Base-by-base conservation (phyloP, 495 filamentous ascomycete genomes). In the Penicillium cataractarum region DNA sequence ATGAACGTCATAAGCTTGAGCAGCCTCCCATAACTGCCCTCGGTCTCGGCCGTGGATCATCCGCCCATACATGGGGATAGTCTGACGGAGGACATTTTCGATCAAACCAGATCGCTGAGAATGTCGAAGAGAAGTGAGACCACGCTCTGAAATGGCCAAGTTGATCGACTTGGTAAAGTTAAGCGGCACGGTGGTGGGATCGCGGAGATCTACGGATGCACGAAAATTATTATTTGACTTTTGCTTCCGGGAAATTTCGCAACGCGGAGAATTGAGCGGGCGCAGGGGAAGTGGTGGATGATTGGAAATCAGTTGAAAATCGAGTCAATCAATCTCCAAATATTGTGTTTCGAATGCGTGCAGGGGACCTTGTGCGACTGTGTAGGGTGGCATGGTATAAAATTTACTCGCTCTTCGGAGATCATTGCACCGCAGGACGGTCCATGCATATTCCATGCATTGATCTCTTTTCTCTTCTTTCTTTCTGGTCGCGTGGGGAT, bases 101-200 rank as follows among this genome's bases (percentile, higher is more conserved):
- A 96, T 81, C 27, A 97, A 82, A 12, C 84, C 82, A 6, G 82
- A 71, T 19, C 84, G 82, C 46, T 84, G 76, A 1, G 91, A 85
- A 62, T 89, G 76, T 26, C 84, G 82, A 78, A 98, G 88, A 33
- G 94, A 88, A 68, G 91, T 92, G 70, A 97, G 90, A n/a, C 95
- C 95, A 33, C 95, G 88, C 74, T 97, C 92, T 0, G 95, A 97
- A 12, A 99, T 77, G 19, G 95, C 93, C 21, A 99, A 80, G 69
- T 98, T 99, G 81, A 99, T 99, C 15, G 96, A 98, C 74, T 91
- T 96, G 46, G 93, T 96, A 74, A 98, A 97, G 70, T 98, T 97
- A 56, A 97, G 82, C 0, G 95, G 93, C 12, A 87, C 88, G 0
- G 92, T 97, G 9, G 85, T 84, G 5, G 90, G 88, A 67, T 93